These are phyloP conservation scores for Deinandra increscens DNA, from an alignment of 129 eudicot species.

Conservation along the genomic window DNA sequence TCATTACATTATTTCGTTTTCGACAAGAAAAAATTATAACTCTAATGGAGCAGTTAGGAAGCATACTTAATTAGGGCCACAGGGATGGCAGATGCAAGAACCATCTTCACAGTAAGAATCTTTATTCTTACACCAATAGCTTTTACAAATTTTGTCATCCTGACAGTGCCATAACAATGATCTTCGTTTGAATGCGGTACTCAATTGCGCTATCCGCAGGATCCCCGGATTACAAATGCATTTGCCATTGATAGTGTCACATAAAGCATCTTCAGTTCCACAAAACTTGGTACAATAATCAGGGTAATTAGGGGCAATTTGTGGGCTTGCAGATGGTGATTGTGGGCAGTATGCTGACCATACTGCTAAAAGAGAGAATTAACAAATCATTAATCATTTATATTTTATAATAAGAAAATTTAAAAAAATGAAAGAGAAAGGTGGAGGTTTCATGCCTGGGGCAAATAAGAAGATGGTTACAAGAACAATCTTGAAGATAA, in stretches of 20 bases:
- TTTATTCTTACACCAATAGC: background rate
- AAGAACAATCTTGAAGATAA: slow-evolving; percentile 1
- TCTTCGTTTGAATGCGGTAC: slow-evolving; percentile 13
- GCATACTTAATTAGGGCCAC: background rate
- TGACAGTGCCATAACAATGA: slow-evolving; percentile 13
- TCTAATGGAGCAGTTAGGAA: background rate
- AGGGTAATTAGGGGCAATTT: no score
- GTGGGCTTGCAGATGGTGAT: background rate
- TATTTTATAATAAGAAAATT: no score
- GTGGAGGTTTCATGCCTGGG: background rate
- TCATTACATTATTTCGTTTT: no score
- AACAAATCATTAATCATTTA: background rate
- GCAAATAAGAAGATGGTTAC: slow-evolving; percentile 4
- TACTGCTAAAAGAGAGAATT: background rate
- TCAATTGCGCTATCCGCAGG: background rate
- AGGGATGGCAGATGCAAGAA: slow-evolving; percentile 18
- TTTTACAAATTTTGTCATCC: background rate
- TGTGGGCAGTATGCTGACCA: background rate
- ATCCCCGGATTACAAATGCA: background rate
- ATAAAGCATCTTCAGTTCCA: background rate
- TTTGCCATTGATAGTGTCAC: background rate
- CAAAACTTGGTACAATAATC: slow-evolving; percentile 13
- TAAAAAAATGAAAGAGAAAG: no score
- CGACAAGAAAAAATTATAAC: no score
- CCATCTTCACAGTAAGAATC: slow-evolving; percentile 20